phyloP scores from a whole-genome alignment of 257 asterid species.

The Avicennia marina region DNA sequence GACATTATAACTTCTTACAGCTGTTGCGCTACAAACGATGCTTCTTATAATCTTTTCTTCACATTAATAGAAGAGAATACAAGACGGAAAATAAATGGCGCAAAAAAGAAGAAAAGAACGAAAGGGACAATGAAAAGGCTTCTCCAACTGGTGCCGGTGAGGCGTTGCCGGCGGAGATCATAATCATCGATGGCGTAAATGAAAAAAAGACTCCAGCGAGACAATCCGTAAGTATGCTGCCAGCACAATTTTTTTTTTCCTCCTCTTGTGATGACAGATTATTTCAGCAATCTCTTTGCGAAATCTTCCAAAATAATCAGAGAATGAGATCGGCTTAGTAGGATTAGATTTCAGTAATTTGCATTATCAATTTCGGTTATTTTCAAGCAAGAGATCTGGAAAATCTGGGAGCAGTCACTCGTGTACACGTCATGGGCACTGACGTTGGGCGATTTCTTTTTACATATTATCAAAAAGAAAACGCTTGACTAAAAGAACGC shows the following conservation, averaged over 20 bases:
- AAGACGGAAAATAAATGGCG: background rate
- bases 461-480: no score
- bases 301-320: background rate
- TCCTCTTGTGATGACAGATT: background rate
- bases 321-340: background rate
- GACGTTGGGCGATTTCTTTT: background rate
- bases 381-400: background rate
- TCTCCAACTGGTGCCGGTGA: conserved; percentile 7
- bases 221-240: conserved; percentile 8
- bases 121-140: background rate
- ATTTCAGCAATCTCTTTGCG: background rate
- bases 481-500: no score
- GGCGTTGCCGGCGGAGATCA: conserved; percentile 15
- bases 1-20: background rate
- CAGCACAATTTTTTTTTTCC: background rate
- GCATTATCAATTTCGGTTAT: background rate
- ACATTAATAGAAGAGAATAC: conserved; percentile 15
- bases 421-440: background rate
- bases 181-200: conserved; percentile 7
- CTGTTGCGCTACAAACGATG: conserved; percentile 14
- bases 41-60: conserved; percentile 10
- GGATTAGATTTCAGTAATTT: background rate
- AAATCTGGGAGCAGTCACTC: background rate
- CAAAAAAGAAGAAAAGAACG: background rate
- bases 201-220: background rate